Base-by-base conservation (phyloP, 1,284 basidiomycete species). In the Heterobasidion occidentale region DNA sequence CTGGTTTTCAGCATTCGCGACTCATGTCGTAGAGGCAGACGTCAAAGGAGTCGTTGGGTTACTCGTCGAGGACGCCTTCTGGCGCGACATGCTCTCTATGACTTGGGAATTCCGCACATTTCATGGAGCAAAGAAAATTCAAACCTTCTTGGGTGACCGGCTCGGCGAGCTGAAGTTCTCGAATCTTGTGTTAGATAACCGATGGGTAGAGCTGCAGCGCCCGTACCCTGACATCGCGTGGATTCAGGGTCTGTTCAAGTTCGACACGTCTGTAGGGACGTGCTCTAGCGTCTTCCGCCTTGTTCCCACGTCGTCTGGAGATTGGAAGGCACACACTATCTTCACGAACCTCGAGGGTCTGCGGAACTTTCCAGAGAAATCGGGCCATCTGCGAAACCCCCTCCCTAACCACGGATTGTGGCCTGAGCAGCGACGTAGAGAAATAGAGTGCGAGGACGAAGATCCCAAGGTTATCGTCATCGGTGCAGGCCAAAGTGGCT, bases 81-180 rank as follows among this genome's bases (percentile, higher is more conserved):
- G 80, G 81, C 73, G 82, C 50, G 85, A 87, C 65, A 74, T 83
- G 60, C 74, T 86, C 38, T 73, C 80, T 0, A 70, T 86, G 46
- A 84, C 84, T 11, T 86, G 82, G 82, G 77, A 83, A 60, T 79
- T 86, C 63, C 79, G 84, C 53, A 86, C 84, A 0, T 81, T 86
- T 67, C 72, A 76, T 54, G 76, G 79, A 20, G 54, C 59, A 12
- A 51, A 67, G 4, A 65, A 65, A 55, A 77, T 86, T 60, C 63
- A 62, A 3, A 65, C 67, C 52, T 77, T 83, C 65, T 70, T 83
- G 45, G 52, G 58, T 11, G 77, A 78, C 62, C 71, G 76, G 15
- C 74, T 86, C 12, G 62, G 67, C 1, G 51, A 58, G 1, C 65
- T 68, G 19, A 70, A 73, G 36, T 65, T 77, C 0, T 64, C 66